phyloP scores from a whole-genome alignment of 2,329 filamentous ascomycete genomes.

The Ophiostoma australiae region DNA sequence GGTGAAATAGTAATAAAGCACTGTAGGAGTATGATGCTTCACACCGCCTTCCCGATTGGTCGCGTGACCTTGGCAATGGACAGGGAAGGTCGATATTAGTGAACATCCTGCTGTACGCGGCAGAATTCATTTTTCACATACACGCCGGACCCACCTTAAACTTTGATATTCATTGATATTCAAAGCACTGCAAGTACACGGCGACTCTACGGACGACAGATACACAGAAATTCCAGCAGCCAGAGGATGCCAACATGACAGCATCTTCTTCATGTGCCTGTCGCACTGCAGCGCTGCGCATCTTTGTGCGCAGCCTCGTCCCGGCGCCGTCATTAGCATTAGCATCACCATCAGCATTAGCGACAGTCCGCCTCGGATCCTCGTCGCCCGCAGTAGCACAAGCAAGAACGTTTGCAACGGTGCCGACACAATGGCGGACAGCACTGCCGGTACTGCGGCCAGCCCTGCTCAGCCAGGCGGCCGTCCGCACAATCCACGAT shows the following conservation, averaged over 20 bases:
- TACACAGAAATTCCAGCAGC: too few species aligned
- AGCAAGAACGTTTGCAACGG: neutral
- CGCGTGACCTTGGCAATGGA: neutral
- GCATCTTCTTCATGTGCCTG: conserved; percentile 22
- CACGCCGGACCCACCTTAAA: neutral
- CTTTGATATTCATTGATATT: neutral
- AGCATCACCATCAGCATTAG: neutral
- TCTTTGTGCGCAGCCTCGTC: conserved; percentile 26
- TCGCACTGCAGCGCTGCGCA: conserved; percentile 24
- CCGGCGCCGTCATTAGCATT: neutral
- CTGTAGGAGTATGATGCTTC: too few species aligned
- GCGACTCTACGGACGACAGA: too few species aligned
- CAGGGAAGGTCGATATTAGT: too few species aligned
- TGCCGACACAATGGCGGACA: neutral
- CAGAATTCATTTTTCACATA: conserved; percentile 12
- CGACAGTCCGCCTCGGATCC: too few species aligned
- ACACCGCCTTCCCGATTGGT: conserved; percentile 8
- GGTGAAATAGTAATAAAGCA: neutral
- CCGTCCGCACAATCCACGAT: neutral
- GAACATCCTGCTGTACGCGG: neutral
- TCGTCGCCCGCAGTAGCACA: too few species aligned
- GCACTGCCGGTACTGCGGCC: neutral
- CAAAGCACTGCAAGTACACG: neutral
- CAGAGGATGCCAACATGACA: conserved; percentile 20
- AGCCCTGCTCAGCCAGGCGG: neutral